These are phyloP conservation scores for Boletus huronensis DNA, from an alignment of 768 basidiomycete genomes.

Conservation along the genomic window DNA sequence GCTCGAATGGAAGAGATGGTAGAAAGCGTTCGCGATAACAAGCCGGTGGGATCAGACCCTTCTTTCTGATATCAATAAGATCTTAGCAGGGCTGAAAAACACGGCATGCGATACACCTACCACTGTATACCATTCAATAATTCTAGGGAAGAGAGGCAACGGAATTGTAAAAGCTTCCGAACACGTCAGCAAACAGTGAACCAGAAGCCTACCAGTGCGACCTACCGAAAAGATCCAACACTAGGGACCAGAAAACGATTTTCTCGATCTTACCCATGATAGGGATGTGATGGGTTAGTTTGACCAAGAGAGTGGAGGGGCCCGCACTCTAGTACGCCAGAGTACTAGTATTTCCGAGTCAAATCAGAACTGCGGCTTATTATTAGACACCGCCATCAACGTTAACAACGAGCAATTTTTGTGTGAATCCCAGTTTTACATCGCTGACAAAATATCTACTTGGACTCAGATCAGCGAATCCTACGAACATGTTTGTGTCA, in stretches of 20 bases:
- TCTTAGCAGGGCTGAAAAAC: background rate
- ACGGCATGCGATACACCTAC: constrained; percentile 36
- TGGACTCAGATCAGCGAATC: background rate
- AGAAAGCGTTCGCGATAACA: constrained; percentile 68
- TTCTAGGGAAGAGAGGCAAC: constrained; percentile 95
- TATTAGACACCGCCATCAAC: background rate
- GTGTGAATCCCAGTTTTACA: background rate
- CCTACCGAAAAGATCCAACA: constrained; percentile 81
- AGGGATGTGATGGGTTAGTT: background rate
- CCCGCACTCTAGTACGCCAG: background rate
- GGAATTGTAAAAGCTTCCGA: constrained; percentile 84
- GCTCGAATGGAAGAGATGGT: constrained; percentile 66
- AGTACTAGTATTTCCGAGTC: background rate
- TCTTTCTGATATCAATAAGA: constrained; percentile 51
- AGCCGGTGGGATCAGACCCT: constrained; percentile 60
- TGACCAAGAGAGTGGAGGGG: background rate
- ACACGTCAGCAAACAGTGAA: constrained; percentile 10
- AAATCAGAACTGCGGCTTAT: background rate
- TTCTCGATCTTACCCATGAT: constrained; percentile 67
- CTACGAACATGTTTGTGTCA: background rate
- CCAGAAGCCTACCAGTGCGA: background rate
- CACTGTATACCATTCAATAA: constrained; percentile 88
- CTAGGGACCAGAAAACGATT: constrained; percentile 84
- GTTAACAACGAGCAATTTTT: background rate
- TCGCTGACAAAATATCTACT: background rate